Conservation (phyloP, 1,284 basidiomycete genomes). For the Ustilago shanxiensis region DNA sequence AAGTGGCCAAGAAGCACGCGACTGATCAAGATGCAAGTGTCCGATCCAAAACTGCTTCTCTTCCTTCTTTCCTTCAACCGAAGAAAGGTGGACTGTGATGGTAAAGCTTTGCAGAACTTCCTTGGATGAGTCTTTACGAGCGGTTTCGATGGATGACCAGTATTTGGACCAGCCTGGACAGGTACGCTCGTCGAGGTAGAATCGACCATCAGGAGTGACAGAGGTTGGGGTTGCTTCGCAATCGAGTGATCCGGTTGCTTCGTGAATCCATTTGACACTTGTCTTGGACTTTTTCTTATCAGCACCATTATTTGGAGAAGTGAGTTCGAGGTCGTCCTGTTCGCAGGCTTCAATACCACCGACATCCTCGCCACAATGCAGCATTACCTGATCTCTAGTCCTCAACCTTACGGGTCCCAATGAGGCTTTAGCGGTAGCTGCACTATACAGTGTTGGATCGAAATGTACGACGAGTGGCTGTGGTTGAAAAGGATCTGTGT, state of each 20-base stretch:
- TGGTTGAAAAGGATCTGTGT: constrained; percentile 31
- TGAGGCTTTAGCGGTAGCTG: constrained; percentile 19
- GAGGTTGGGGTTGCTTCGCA: constrained; percentile 26
- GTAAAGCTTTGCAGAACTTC: constrained; percentile 46
- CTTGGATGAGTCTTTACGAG: constrained; percentile 7
- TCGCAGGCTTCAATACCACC: constrained; percentile 56
- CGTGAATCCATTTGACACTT: constrained; percentile 4
- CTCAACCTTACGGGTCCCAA: constrained; percentile 31
- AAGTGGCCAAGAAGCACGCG: constrained; percentile 58
- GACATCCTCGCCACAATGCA: constrained; percentile 32
- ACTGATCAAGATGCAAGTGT: constrained; percentile 39
- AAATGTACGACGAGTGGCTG: constrained; percentile 49
- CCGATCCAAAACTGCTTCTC: constrained; percentile 57
- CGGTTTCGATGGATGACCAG: constrained; percentile 27
- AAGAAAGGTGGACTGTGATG: constrained; percentile 29
- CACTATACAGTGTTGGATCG: constrained; percentile 28
- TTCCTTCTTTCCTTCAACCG: constrained; percentile 2
- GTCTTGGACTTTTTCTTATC: neutral
- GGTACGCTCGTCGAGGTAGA: constrained; percentile 33
- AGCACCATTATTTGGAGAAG: neutral
- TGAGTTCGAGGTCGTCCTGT: constrained; percentile 34
- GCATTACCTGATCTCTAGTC: constrained; percentile 47
- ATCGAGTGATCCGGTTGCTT: constrained; percentile 11
- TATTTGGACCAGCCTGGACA: constrained; percentile 47
- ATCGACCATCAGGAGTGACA: constrained; percentile 37